Conservation (phyloP, 306 rosid genomes). For the Malus orientalis region DNA sequence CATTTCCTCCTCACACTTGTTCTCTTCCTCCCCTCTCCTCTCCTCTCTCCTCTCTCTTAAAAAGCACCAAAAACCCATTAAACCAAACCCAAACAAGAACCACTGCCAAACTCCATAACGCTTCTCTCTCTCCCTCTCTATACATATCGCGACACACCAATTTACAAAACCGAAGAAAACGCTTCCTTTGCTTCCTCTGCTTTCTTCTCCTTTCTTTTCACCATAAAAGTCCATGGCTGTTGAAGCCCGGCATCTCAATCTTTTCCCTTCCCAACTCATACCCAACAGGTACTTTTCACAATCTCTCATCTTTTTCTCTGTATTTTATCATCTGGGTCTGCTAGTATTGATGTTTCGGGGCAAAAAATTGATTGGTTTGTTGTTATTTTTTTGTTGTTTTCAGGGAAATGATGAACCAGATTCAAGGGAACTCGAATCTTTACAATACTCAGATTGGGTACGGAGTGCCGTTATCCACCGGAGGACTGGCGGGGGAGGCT, state of each 20-base stretch:
- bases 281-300: conserved; percentile 39
- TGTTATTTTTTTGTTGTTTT: background rate
- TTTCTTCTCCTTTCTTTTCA: too few relatives aligned
- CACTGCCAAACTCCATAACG: background rate
- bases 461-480: conserved; percentile 42
- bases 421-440: conserved; percentile 21
- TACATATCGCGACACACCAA: background rate
- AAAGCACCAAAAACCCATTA: conserved; percentile 1
- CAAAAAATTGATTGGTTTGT: background rate
- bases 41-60: background rate
- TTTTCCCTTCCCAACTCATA: conserved; percentile 52
- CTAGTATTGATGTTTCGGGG: too few relatives aligned
- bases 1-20: conserved; percentile 24
- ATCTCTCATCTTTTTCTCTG: background rate
- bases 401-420: conserved; percentile 57
- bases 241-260: conserved; percentile 69
- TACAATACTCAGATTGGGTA: conserved; percentile 33
- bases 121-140: background rate
- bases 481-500: conserved; percentile 30
- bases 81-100: conserved; percentile 15
- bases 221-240: conserved; percentile 55
- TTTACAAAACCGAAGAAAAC: background rate
- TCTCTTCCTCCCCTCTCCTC: background rate
- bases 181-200: background rate
- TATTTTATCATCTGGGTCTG: background rate